phyloP scores from a whole-genome alignment of 257 asterid species.

The Solanum tarapatanum region DNA sequence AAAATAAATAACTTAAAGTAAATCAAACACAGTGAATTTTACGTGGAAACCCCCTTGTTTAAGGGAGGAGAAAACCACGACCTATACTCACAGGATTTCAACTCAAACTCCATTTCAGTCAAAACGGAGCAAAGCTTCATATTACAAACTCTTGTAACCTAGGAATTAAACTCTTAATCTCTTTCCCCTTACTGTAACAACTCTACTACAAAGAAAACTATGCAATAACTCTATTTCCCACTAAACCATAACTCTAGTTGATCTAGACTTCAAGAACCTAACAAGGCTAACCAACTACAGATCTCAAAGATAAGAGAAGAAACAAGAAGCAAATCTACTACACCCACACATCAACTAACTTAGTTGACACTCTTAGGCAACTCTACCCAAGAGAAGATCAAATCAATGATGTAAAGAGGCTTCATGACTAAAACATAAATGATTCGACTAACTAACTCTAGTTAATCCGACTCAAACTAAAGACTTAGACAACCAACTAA shows the following conservation, averaged over 20 bases:
- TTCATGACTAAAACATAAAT: background rate
- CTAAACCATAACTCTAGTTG: background rate
- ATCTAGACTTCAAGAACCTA: background rate
- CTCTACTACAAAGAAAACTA: too few relatives aligned
- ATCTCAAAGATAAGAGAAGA: background rate
- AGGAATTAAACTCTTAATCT: too few relatives aligned
- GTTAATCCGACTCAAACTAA: background rate
- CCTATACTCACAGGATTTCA: too few relatives aligned
- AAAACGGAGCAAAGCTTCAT: too few relatives aligned
- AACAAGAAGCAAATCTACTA: background rate
- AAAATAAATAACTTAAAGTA: background rate
- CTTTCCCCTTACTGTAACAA: too few relatives aligned
- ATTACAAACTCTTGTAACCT: too few relatives aligned
- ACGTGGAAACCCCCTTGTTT: too few relatives aligned
- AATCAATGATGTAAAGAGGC: background rate
- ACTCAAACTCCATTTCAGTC: too few relatives aligned
- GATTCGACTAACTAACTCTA: background rate
- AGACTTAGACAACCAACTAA: background rate
- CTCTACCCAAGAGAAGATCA: background rate
- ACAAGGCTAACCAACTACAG: background rate
- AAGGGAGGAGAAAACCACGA: too few relatives aligned
- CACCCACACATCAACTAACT: background rate
- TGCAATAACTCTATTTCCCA: too few relatives aligned
- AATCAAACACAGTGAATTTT: too few relatives aligned
- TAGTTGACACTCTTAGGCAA: background rate